These are phyloP conservation scores for Silene conica DNA, from an alignment of 148 eudicot genomes.

Conservation along the genomic window DNA sequence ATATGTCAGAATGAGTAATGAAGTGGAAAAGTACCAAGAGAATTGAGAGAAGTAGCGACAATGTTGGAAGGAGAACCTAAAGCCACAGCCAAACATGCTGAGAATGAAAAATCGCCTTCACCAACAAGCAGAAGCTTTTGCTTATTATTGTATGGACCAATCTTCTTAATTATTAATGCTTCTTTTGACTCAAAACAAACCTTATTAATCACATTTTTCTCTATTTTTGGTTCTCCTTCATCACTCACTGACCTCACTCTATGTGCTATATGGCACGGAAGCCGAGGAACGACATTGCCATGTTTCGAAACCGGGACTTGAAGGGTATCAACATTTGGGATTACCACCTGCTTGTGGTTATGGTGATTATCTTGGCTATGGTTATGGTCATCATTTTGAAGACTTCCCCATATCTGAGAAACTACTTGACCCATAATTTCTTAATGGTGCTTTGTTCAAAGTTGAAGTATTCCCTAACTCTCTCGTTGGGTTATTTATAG, in stretches of 20 bases:
- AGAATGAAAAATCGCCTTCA: slow-evolving; percentile 26
- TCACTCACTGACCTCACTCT: too few relatives aligned
- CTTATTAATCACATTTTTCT: too few relatives aligned
- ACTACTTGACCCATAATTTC: slow-evolving; percentile 10
- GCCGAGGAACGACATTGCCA: too few relatives aligned
- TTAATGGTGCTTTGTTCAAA: too few relatives aligned
- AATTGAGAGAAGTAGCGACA: slow-evolving; percentile 19
- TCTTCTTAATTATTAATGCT: neutral
- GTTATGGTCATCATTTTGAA: neutral
- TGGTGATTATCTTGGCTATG: neutral
- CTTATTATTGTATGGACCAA: slow-evolving; percentile 1
- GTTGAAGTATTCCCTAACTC: too few relatives aligned
- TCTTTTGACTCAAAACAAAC: too few relatives aligned
- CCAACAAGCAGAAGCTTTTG: slow-evolving; percentile 16
- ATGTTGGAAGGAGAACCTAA: slow-evolving; percentile 20
- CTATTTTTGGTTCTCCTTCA: neutral
- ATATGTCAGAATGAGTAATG: too few relatives aligned
- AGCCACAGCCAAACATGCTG: slow-evolving; percentile 15
- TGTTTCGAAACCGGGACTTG: too few relatives aligned
- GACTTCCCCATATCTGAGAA: neutral
- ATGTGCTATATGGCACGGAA: neutral
- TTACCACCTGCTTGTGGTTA: neutral
- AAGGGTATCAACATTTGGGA: too few relatives aligned
- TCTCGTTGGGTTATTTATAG: too few relatives aligned
- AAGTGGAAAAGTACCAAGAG: neutral